Base-by-base conservation (phyloP, 2,329 filamentous ascomycete genomes). In the Aspergillus novofumigatus region DNA sequence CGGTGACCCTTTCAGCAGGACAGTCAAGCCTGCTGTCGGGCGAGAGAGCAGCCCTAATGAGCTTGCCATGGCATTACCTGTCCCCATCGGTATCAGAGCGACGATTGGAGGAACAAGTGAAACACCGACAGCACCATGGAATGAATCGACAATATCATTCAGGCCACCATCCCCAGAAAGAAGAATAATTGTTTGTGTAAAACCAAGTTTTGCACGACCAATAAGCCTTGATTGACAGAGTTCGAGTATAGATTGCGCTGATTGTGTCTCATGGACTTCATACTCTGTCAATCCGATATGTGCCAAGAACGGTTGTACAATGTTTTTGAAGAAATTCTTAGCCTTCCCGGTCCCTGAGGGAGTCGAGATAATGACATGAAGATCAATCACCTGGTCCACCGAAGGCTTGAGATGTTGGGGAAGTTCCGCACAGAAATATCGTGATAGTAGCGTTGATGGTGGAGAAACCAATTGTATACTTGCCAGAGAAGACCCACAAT, bases 101-200 rank as follows among this genome's bases (percentile, higher is more conserved):
- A 89, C 80, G 1, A 81, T 77, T 0, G 88, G 84, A 55, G 84
- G 84, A 58, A 69, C 62, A 56, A 74, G 73, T 10, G 59, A 57
- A 42, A 38, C 42, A 8, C 67, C 58, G 3, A 55, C 35, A 9
- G 62, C 53, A 52, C 59, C 56, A 61, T 70, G 49, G 67, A 88
- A 79, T 2, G 83, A 83, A 68, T 97, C 95, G 58, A 96, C 79
- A 1, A 94, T 78, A 65, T 97, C 93, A 20, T 92, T 83, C 2
- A 96, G 74, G 5, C 92, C 93, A 14, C 93, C 93, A 71, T 97
- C 93, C 6, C 93, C 93, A 51, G 89, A 93, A 4, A 97, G 80
- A 11, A 97, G 81, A 29, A 97, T 75, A 26, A 97, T 80, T 0
- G 86, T 86, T 67, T 87, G 83, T 11, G 70, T 63, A 4, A 74